Percentiles rank a stretch among this genome's conserved stretches.
Evolutionary conservation across 2,329 filamentous ascomycete species (phyloP).

Genomic region (Diplocarpon rosae): DNA sequence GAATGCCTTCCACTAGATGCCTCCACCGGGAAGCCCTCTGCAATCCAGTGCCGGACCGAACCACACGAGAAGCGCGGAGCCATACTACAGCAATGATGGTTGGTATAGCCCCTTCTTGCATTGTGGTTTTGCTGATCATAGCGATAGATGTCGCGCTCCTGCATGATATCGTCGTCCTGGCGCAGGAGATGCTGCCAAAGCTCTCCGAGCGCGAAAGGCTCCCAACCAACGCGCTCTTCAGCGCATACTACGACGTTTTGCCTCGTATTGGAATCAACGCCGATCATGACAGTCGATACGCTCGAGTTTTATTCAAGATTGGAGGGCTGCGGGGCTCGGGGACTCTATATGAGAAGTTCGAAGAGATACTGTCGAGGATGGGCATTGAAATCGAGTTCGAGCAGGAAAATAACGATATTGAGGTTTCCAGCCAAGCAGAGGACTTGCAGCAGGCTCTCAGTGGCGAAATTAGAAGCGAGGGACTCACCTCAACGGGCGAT

Average conservation of each 20-base stretch:
- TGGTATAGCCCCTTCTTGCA: conserved; percentile 8
- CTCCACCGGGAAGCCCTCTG: conserved; percentile 18
- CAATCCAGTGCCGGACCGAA: conserved; percentile 19
- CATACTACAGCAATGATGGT: conserved; percentile 54
- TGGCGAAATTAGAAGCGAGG: conserved; percentile 7
- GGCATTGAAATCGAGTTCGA: conserved; percentile 60
- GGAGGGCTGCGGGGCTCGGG: conserved; percentile 49
- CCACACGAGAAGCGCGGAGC: conserved; percentile 22
- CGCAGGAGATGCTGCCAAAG: conserved; percentile 50
- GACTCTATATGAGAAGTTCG: conserved; percentile 58
- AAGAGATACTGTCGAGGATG: conserved; percentile 54
- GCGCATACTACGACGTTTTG: conserved; percentile 70
- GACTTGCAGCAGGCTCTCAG: conserved; percentile 5
- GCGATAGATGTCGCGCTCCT: conserved; percentile 63
- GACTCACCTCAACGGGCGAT: conserved; percentile 10
- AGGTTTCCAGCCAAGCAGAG: conserved; percentile 10
- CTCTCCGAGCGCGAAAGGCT: conserved; percentile 50
- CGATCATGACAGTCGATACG: conserved; percentile 65
- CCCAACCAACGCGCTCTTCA: conserved; percentile 68
- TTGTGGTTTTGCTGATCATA: conserved; percentile 6
- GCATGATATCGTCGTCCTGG: conserved; percentile 63
- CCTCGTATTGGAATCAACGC: conserved; percentile 56
- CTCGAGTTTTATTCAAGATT: conserved; percentile 70
- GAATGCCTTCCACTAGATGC: conserved; percentile 26
- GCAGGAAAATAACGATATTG: conserved; percentile 24